Base-by-base conservation (phyloP, 2,329 filamentous ascomycete genomes). In the Ustulina deusta region DNA sequence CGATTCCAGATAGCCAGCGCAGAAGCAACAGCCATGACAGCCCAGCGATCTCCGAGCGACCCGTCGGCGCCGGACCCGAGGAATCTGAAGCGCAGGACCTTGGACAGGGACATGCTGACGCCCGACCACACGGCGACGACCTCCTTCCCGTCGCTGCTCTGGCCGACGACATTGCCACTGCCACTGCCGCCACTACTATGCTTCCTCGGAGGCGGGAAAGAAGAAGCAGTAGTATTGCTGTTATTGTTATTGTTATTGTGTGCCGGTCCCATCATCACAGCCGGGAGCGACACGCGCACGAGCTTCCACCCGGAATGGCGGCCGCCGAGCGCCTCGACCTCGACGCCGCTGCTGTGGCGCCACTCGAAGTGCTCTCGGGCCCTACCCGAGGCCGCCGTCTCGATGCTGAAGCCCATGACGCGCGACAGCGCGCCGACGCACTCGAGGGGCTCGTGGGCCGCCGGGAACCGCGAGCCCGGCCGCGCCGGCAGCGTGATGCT, bases 281-380 rank as follows among this genome's bases (percentile, higher is more conserved):
- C 25, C 15, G 61, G n/a, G 4, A 40, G n/a, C 42, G 64, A 32
- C 60, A 80, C 49, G n/a, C 81, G 75, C 36, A 83, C 75, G 6
- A 85, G 77, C 74, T 83, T 83, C 79, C 79, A 82, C 9, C 82
- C 81, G 3, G 70, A 74, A n/a, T 72, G 64, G 6, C 77, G 72
- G 0, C 61, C 69, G 27, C 74, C 76, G 2, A 83, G 73, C 5
- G 68, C 69, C 44, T 71, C 73, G 34, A 83, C 75, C 44, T 79
- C 81, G 4, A 68, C 66, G 48, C 79, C 79, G 38, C 72, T 72
- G 65, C 78, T 79, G 66, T 79, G 75, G 2, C 82, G 79, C 83
- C 83, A 85, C 75, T 84, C 79, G 69, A 82, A 84, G 20, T 68
- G 55, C 71, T 84, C 82, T 25, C 70, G 65, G 25, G 64, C 61